These are phyloP conservation scores for Plantago rigida DNA, from an alignment of 305 asterid genomes.

Conservation along the genomic window DNA sequence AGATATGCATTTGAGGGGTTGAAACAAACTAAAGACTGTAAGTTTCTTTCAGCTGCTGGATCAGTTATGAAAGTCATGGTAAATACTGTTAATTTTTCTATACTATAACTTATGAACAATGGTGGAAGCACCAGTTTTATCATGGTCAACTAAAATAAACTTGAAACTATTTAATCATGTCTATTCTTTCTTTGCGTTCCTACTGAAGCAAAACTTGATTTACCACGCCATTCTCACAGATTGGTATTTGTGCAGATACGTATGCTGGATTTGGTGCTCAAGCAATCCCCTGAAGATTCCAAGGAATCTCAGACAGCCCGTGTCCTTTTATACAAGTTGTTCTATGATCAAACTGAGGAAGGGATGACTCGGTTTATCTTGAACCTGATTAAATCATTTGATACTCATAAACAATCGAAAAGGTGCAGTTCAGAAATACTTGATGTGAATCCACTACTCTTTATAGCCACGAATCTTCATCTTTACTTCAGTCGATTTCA, in stretches of 20 bases:
- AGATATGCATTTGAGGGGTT: constrained; percentile 65
- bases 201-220: constrained; percentile 15
- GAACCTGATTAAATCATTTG: constrained; percentile 81
- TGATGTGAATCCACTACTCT: not conserved
- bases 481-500: constrained; percentile 19
- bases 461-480: constrained; percentile 19
- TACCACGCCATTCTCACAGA: constrained; percentile 30
- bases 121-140: constrained; percentile 3
- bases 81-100: constrained; percentile 26
- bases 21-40: constrained; percentile 74
- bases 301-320: constrained; percentile 87
- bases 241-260: constrained; percentile 55
- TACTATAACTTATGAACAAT: constrained; percentile 16
- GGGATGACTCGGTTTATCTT: constrained; percentile 85
- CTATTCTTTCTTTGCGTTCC: constrained; percentile 4
- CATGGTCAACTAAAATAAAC: not conserved
- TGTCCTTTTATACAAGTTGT: constrained; percentile 84
- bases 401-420: constrained; percentile 76
- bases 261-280: constrained; percentile 83
- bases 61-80: constrained; percentile 84
- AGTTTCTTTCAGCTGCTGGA: constrained; percentile 86
- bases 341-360: constrained; percentile 97
- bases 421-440: constrained; percentile 42
- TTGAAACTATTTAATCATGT: constrained; percentile 15
- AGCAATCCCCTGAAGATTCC: constrained; percentile 71